Evolutionary conservation across 345 rosid genomes (phyloP).

Genomic region (Hibiscus trionum): DNA sequence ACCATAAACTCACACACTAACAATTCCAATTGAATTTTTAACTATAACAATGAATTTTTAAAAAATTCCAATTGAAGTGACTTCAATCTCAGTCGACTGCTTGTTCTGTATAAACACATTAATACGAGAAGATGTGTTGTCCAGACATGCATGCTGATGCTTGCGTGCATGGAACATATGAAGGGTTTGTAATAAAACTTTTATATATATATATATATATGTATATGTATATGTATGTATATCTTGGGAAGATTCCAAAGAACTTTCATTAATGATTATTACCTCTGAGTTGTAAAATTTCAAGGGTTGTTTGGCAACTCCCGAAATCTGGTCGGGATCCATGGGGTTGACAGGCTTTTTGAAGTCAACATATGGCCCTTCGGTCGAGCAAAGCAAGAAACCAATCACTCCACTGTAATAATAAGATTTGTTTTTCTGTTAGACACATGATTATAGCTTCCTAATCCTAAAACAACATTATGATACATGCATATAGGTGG

Average conservation of each 20-base stretch:
- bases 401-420: conserved; percentile 65
- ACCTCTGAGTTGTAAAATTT: conserved; percentile 62
- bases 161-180: background rate
- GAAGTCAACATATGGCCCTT: conserved; percentile 60
- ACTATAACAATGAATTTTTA: too few relatives aligned
- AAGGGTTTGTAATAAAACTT: too few relatives aligned
- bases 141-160: background rate
- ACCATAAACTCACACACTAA: too few relatives aligned
- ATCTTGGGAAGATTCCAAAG: background rate
- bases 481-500: too few relatives aligned
- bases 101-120: too few relatives aligned
- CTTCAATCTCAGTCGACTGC: too few relatives aligned
- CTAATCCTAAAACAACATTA: background rate
- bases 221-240: too few relatives aligned
- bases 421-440: background rate
- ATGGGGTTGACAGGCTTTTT: conserved; percentile 39
- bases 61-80: too few relatives aligned
- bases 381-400: conserved; percentile 65
- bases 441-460: background rate
- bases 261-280: conserved; percentile 3
- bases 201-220: too few relatives aligned
- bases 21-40: too few relatives aligned
- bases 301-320: conserved; percentile 43
- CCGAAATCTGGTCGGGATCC: conserved; percentile 19
- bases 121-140: background rate